Evolutionary conservation across 2,329 filamentous ascomycete genomes (phyloP).

Genomic region (Cadophora sp.): DNA sequence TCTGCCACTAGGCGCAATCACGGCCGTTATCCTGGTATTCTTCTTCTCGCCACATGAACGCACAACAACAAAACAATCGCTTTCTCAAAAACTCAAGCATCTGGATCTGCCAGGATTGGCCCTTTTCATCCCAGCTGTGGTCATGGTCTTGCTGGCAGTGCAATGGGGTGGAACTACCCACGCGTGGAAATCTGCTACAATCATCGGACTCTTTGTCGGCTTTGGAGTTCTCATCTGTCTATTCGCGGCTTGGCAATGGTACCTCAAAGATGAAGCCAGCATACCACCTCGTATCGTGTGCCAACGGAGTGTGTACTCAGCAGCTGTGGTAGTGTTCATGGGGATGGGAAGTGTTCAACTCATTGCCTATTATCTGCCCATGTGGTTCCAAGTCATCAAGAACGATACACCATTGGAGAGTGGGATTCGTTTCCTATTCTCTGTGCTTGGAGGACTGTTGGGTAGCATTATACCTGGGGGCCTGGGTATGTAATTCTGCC

Average conservation of each 20-base stretch:
- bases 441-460: slow-evolving; percentile 44
- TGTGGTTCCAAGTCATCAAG: slow-evolving; percentile 56
- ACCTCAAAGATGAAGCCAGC: slow-evolving; percentile 46
- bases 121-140: slow-evolving; percentile 41
- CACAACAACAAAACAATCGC: slow-evolving; percentile 9
- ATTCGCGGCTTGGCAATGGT: slow-evolving; percentile 43
- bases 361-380: slow-evolving; percentile 52
- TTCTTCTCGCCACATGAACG: slow-evolving; percentile 46
- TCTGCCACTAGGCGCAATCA: slow-evolving; percentile 48
- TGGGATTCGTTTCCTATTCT: slow-evolving; percentile 48
- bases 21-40: slow-evolving; percentile 45
- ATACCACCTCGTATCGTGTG: slow-evolving; percentile 47
- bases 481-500: slow-evolving; percentile 25
- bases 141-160: slow-evolving; percentile 42
- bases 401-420: slow-evolving; percentile 44
- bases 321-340: slow-evolving; percentile 36
- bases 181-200: slow-evolving; percentile 42
- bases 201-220: slow-evolving; percentile 45
- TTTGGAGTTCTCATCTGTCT: slow-evolving; percentile 35
- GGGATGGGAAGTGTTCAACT: slow-evolving; percentile 27
- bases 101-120: slow-evolving; percentile 45
- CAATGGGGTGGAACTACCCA: slow-evolving; percentile 42
- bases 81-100: slow-evolving; percentile 41
- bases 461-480: slow-evolving; percentile 40
- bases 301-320: slow-evolving; percentile 44